Conservation (phyloP, 2,329 filamentous ascomycete species). For the Paracorniculantispora psalliotae region DNA sequence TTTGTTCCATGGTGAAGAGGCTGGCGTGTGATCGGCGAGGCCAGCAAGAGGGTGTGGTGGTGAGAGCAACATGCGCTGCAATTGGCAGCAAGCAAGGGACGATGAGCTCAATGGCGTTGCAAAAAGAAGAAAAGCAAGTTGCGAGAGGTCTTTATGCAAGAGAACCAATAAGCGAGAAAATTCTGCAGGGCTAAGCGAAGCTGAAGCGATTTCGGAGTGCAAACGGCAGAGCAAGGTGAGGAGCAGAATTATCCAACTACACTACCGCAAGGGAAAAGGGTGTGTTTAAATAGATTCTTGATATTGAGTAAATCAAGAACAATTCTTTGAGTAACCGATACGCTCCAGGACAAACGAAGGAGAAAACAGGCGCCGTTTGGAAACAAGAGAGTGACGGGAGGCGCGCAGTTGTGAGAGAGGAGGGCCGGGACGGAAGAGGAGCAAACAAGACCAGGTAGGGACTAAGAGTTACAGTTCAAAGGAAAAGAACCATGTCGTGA, state of each 20-base stretch:
- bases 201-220: slow-evolving; percentile 1
- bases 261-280: neutral
- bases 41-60: neutral
- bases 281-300: neutral
- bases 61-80: neutral
- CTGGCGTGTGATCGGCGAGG: neutral
- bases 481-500: neutral
- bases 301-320: neutral
- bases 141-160: neutral
- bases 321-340: neutral
- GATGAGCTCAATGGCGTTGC: neutral
- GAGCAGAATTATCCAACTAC: neutral
- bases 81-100: neutral
- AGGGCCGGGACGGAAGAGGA: neutral
- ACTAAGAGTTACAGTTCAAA: neutral
- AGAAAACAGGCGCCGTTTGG: neutral
- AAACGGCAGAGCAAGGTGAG: slow-evolving; percentile 9
- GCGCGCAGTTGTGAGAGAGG: neutral
- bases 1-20: neutral
- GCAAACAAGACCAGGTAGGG: neutral
- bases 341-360: neutral
- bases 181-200: slow-evolving; percentile 6
- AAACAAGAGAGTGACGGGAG: neutral
- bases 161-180: neutral
- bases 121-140: neutral